Percentiles rank a stretch among this genome's conserved stretches.
phyloP scores from a whole-genome alignment of 768 basidiomycete species.

The Guyanaporus albipodus region DNA sequence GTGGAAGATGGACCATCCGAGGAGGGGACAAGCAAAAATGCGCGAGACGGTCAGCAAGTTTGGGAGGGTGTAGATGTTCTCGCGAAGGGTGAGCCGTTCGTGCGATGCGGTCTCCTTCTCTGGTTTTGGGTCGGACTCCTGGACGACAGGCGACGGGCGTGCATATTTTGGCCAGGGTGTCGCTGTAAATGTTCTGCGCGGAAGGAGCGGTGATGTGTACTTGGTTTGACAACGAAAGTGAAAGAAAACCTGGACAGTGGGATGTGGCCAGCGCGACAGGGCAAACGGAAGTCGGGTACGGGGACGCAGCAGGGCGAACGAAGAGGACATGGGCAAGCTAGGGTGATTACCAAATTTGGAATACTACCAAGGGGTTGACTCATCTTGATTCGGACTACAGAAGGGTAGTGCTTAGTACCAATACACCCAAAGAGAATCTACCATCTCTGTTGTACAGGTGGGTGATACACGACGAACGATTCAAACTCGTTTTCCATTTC shows the following conservation, averaged over 20 bases:
- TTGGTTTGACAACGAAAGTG: background rate
- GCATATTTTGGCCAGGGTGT: constrained; percentile 11
- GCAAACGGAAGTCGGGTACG: background rate
- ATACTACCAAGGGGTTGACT: no score
- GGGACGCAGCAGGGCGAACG: constrained; percentile 7
- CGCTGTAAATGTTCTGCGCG: constrained; percentile 11
- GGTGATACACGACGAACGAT: constrained; percentile 4
- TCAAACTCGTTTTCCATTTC: no score
- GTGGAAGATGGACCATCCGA: constrained; percentile 87
- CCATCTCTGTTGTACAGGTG: constrained; percentile 6
- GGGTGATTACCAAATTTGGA: constrained; percentile 5
- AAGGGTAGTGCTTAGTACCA: no score
- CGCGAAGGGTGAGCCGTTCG: constrained; percentile 43
- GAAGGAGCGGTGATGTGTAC: background rate
- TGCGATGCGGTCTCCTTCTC: constrained; percentile 3
- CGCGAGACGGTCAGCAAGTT: constrained; percentile 87
- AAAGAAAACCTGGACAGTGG: background rate
- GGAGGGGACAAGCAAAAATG: constrained; percentile 82
- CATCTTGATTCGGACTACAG: no score
- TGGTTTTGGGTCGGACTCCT: constrained; percentile 1
- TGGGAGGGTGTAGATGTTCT: constrained; percentile 93
- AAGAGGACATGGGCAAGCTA: constrained; percentile 12
- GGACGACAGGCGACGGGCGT: constrained; percentile 9
- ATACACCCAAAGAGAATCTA: no score
- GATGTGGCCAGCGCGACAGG: no score